phyloP scores from a whole-genome alignment of 164 flowering plant genomes.

The Vitis riparia region DNA sequence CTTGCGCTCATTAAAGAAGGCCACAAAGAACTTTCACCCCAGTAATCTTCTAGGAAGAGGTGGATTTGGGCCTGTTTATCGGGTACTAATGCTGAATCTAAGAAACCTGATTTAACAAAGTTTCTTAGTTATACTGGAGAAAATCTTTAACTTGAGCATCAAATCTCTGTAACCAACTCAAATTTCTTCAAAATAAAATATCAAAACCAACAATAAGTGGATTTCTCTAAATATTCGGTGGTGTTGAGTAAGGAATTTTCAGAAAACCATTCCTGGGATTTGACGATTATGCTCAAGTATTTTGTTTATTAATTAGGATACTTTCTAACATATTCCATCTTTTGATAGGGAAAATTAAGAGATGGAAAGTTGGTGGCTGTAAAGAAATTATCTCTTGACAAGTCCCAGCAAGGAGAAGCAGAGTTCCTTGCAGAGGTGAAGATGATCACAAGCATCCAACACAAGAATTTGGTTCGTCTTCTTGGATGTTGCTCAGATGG shows the following conservation, averaged over 20 bases:
- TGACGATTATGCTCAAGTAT: too few species aligned
- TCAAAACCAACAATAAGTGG: too few species aligned
- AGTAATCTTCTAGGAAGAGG: slow-evolving; percentile 64
- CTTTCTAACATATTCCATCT: neutral
- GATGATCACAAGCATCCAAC: slow-evolving; percentile 75
- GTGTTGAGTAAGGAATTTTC: too few species aligned
- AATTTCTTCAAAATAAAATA: too few species aligned
- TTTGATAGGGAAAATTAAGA: slow-evolving; percentile 50
- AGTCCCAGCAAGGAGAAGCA: slow-evolving; percentile 73
- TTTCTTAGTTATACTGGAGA: too few species aligned
- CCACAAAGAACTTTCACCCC: slow-evolving; percentile 62
- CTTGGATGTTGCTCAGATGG: slow-evolving; percentile 80
- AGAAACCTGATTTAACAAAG: neutral
- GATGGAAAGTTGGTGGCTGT: slow-evolving; percentile 66
- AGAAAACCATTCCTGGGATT: too few species aligned
- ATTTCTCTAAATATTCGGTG: too few species aligned
- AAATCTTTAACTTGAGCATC: too few species aligned
- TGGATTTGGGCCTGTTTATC: slow-evolving; percentile 75
- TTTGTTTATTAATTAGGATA: neutral
- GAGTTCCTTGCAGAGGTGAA: slow-evolving; percentile 72
- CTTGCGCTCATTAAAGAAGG: slow-evolving; percentile 56
- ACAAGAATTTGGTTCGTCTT: slow-evolving; percentile 77
- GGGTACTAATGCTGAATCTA: slow-evolving; percentile 32
- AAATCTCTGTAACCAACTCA: too few species aligned
- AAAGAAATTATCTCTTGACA: slow-evolving; percentile 51